Percentiles rank a stretch among this genome's conserved stretches.
Conservation (phyloP, 176 grass and related monocot species). For the maize (Zea mays) region DNA sequence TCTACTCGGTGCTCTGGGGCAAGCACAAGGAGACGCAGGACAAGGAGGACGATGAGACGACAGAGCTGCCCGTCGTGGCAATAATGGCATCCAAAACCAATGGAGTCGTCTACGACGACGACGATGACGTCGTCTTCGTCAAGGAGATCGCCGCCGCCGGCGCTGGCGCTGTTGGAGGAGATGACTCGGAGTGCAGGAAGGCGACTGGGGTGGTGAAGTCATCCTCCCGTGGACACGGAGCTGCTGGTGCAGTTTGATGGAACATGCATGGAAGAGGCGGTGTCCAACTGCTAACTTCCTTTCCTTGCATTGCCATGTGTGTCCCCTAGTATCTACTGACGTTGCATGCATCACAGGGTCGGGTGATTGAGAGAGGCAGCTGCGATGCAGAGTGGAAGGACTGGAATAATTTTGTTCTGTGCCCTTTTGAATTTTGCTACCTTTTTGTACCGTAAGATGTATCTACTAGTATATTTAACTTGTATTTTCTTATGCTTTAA, state of each 20-base stretch:
- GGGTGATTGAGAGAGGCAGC: constrained; percentile 32
- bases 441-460: neutral
- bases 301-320: too few relatives aligned
- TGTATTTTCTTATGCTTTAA: constrained; percentile 18
- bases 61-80: constrained; percentile 45
- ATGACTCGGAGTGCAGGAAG: constrained; percentile 52
- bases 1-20: constrained; percentile 90
- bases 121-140: constrained; percentile 15
- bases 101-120: constrained; percentile 26
- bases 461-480: constrained; percentile 8
- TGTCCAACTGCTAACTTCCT: constrained; percentile 37
- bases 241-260: constrained; percentile 44
- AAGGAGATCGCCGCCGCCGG: constrained; percentile 32
- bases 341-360: constrained; percentile 32
- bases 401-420: constrained; percentile 65
- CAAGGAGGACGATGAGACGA: constrained; percentile 22
- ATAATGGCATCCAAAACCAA: constrained; percentile 40
- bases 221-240: constrained; percentile 49
- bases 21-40: constrained; percentile 81
- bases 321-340: constrained; percentile 26
- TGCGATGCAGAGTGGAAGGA: constrained; percentile 22
- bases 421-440: constrained; percentile 23
- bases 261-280: neutral
- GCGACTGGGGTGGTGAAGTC: constrained; percentile 39
- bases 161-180: neutral